A percentile compares a stretch with the other conserved stretches of the same genome.
Evolutionary conservation across 139 green algal genomes (phyloP).

Genomic region (Chlorella sp.): DNA sequence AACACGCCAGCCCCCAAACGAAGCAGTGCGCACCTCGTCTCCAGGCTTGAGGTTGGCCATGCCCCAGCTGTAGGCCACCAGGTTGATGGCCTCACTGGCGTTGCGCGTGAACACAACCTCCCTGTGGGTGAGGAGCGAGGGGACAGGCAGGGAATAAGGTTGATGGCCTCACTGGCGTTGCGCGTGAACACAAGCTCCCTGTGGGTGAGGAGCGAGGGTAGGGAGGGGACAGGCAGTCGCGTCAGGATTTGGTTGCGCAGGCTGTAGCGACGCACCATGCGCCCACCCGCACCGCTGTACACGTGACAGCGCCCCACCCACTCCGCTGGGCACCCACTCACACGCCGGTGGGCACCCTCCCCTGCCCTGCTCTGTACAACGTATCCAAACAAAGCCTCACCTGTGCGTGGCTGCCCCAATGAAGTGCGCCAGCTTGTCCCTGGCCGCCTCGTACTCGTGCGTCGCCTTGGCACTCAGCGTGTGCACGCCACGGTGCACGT

Average conservation of each 20-base stretch:
- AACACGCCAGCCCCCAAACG: neutral
- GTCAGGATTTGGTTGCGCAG: no score
- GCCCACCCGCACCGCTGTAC: no score
- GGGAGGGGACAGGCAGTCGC: no score
- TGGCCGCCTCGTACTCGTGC: conserved; percentile 81
- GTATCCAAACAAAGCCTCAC: no score
- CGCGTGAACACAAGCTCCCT: conserved; percentile 93
- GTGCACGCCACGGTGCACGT: conserved; percentile 95
- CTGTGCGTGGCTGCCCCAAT: conserved; percentile 63
- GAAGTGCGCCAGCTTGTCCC: conserved; percentile 86
- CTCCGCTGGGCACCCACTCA: no score
- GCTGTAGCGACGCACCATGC: no score
- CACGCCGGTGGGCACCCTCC: no score
- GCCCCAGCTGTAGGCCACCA: conserved; percentile 95
- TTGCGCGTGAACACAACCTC: conserved; percentile 96
- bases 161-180: conserved; percentile 96
- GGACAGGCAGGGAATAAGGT: conserved; percentile 94
- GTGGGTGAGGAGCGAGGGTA: no score
- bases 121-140: no score
- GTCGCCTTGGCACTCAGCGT: conserved; percentile 75
- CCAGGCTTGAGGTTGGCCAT: conserved; percentile 69
- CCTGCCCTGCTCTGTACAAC: no score
- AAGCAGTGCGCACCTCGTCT: conserved; percentile 89
- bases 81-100: conserved; percentile 95
- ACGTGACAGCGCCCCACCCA: no score